Evolutionary conservation across 2,329 filamentous ascomycete genomes (phyloP).

Genomic region (Aspergillus costaricaensis): DNA sequence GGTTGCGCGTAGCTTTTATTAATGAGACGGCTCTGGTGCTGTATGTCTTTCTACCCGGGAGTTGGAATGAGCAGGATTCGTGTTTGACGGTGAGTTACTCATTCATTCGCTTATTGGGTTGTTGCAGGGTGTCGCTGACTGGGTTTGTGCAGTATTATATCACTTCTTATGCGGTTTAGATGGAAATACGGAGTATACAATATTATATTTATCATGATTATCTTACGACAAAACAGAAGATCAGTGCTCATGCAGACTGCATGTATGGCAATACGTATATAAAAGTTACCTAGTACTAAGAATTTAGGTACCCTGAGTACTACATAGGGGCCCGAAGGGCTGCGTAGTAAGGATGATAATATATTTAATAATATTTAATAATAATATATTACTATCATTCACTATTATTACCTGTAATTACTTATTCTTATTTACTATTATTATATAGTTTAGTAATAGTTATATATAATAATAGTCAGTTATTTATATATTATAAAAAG

Average conservation of each 20-base stretch:
- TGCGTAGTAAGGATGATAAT: too few species aligned
- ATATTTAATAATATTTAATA: too few species aligned
- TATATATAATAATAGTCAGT: too few species aligned
- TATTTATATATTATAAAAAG: too few species aligned
- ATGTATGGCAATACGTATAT: background rate
- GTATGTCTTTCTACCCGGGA: slow-evolving; percentile 49
- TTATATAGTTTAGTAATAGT: too few species aligned
- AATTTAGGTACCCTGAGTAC: background rate
- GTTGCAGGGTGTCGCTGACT: background rate
- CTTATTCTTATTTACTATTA: too few species aligned
- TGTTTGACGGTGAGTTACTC: slow-evolving; percentile 46
- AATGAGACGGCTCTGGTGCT: slow-evolving; percentile 49
- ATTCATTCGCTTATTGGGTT: background rate
- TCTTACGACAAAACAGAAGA: background rate
- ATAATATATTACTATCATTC: too few species aligned
- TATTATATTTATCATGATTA: background rate
- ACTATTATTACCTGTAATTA: too few species aligned
- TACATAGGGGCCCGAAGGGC: too few species aligned
- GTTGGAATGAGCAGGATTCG: slow-evolving; percentile 45
- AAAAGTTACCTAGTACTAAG: background rate
- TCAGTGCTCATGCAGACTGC: background rate
- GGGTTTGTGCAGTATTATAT: slow-evolving; percentile 44
- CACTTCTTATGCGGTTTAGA: slow-evolving; percentile 41
- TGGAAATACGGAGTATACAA: too few species aligned
- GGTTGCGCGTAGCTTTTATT: slow-evolving; percentile 40